A percentile compares a stretch with the other conserved stretches of the same genome.
Conservation (phyloP, 345 rosid genomes). For the Brassica incana region DNA sequence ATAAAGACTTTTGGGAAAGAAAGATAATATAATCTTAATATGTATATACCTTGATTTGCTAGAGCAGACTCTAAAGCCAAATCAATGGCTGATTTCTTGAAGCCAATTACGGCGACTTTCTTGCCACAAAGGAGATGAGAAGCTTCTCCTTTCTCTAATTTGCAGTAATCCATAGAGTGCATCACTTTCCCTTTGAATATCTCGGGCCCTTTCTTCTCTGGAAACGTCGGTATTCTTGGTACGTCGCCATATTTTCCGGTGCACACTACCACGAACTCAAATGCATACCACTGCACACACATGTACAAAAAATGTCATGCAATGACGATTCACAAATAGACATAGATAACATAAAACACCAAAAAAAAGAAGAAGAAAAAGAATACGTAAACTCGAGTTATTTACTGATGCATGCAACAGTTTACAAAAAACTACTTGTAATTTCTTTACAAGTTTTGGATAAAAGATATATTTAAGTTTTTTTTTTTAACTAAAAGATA, state of each 20-base stretch:
- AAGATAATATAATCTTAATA: not conserved
- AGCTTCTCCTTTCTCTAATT: constrained; percentile 67
- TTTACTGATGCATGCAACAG: constrained; percentile 21
- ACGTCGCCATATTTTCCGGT: constrained; percentile 82
- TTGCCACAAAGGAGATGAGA: constrained; percentile 55
- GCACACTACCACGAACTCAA: constrained; percentile 74
- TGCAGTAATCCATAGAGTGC: constrained; percentile 83
- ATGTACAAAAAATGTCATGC: not conserved
- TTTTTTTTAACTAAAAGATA: too few species aligned
- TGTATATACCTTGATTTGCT: constrained; percentile 73
- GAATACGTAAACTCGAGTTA: constrained; percentile 7
- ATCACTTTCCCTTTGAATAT: constrained; percentile 65
- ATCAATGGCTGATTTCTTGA: constrained; percentile 89
- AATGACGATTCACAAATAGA: not conserved
- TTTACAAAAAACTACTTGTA: constrained; percentile 1
- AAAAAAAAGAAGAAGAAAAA: not conserved
- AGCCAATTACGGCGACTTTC: constrained; percentile 74
- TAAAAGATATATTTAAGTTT: not conserved
- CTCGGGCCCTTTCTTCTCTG: constrained; percentile 61
- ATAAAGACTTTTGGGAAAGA: constrained; percentile 4
- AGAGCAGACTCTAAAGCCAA: constrained; percentile 83
- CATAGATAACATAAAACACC: not conserved
- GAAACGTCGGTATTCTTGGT: constrained; percentile 59
- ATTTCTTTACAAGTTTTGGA: not conserved
- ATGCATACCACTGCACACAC: constrained; percentile 63